These are phyloP conservation scores for Tylopilus sp. DNA, from an alignment of 1,284 basidiomycete genomes.

Conservation along the genomic window DNA sequence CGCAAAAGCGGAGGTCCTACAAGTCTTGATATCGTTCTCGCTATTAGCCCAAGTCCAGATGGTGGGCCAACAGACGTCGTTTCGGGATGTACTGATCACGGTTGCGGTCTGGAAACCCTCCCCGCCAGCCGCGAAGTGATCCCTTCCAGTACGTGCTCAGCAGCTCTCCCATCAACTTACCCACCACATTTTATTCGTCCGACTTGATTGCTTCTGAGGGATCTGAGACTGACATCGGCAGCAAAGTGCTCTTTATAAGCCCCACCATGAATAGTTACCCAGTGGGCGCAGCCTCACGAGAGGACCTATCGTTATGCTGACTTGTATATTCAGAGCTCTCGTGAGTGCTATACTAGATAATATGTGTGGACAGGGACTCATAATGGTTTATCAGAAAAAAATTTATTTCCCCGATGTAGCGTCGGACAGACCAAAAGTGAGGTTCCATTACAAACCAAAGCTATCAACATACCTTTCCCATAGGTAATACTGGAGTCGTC, in stretches of 20 bases:
- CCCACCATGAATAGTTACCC: neutral
- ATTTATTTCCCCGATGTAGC: no score
- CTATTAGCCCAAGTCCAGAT: slow-evolving; percentile 53
- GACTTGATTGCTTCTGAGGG: neutral
- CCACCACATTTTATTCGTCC: slow-evolving; percentile 25
- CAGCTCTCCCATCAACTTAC: slow-evolving; percentile 12
- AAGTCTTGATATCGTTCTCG: slow-evolving; percentile 54
- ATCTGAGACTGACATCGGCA: neutral
- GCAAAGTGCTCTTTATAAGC: slow-evolving; percentile 9
- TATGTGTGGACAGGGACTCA: no score
- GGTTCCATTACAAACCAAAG: slow-evolving; percentile 2
- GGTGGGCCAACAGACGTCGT: slow-evolving; percentile 51
- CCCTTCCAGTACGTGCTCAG: neutral
- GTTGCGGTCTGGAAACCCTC: slow-evolving; percentile 51
- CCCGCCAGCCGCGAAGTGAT: slow-evolving; percentile 30
- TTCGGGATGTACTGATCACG: slow-evolving; percentile 40
- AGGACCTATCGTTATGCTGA: no score
- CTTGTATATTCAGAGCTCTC: no score
- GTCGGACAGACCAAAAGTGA: neutral
- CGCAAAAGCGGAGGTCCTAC: slow-evolving; percentile 5
- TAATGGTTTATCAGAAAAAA: no score
- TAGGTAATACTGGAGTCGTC: neutral
- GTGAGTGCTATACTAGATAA: no score
- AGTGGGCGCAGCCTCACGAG: no score
- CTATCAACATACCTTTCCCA: slow-evolving; percentile 9